Evolutionary conservation across 257 asterid species (phyloP), one percentile per base, ranked within the genome.

Genomic region (Scutellaria galericulata): DNA sequence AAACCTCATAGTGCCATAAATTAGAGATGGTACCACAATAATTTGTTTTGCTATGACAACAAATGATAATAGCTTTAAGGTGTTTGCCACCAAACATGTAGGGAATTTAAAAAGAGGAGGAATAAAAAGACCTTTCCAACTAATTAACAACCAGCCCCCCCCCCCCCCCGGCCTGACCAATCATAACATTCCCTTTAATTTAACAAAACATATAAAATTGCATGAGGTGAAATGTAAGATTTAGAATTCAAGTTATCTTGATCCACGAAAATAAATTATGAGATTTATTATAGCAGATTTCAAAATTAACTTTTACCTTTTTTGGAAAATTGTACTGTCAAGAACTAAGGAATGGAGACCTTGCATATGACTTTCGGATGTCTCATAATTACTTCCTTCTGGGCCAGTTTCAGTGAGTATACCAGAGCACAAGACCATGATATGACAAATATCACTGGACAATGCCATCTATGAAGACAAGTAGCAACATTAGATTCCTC

Each of bases 401-500:
- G 62, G 39, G 24, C 75, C 83, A 74, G 57, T 69, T 79, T 77
- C 86, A 59, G 76, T 54, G 61, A 90, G 81, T 70, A 83, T 73
- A 73, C 96, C 98, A 69, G 89, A 82, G 86, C 96, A 95, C 79
- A 92, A 64, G 82, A 88, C 96, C 70, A 80, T 79, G 75, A 83
- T 80, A 78, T 79, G 80, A 77, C 92, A 82, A 68, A 89, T 85
- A 78, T 94, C 98, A 77, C 83, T 86, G 42, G 96, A 89, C 82
- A 92, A 75, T 15, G 91, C 86, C 77, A 92, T 96, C 99, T 95
- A 81, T 9, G 68, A 75, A 77, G 69, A 70, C 73, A 77, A 57
- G 75, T 27, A 42, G 51, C 73, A 58, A 64, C 45, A 52, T 79
- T 14, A 73, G 69, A 71, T 58, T 65, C 78, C 80, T 48, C 55